Conservation (phyloP, 2,329 filamentous ascomycete species). For the Fusarium subtropicale region DNA sequence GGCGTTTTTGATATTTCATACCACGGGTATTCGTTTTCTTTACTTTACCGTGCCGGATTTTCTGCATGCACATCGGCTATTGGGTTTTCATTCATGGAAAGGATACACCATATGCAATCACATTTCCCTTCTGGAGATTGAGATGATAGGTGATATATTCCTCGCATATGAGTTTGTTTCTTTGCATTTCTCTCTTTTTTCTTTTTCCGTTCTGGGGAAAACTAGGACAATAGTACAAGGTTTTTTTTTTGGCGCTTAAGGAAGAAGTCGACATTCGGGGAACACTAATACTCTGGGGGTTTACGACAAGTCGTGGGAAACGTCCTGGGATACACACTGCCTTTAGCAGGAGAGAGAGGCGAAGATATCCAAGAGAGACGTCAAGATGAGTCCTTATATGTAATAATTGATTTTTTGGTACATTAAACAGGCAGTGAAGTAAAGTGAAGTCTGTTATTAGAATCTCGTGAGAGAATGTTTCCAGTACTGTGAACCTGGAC, state of each 20-base stretch:
- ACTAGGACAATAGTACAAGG: constrained; percentile 8
- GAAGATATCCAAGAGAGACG: constrained; percentile 19
- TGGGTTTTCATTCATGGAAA: constrained; percentile 21
- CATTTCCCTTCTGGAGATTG: constrained; percentile 31
- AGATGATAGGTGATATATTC: constrained; percentile 7
- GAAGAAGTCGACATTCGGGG: constrained; percentile 10
- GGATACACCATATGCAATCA: constrained; percentile 19
- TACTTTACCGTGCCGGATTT: constrained; percentile 9
- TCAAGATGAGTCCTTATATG: constrained; percentile 17
- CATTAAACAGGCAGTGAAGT: not conserved
- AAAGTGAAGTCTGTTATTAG: constrained; percentile 2
- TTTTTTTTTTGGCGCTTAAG: constrained; percentile 21
- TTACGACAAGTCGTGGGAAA: constrained; percentile 27
- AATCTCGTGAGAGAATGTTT: constrained; percentile 14
- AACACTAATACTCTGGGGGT: constrained; percentile 9
- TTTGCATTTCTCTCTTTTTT: constrained; percentile 20
- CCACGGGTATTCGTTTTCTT: constrained; percentile 23
- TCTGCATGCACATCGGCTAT: constrained; percentile 13
- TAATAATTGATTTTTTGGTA: constrained; percentile 22
- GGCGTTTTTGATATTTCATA: constrained; percentile 29
- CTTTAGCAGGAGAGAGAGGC: not conserved
- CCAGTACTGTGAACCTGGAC: not conserved
- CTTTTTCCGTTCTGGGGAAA: constrained; percentile 17
- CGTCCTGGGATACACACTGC: constrained; percentile 16
- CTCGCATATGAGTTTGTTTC: constrained; percentile 14